A percentile compares a stretch with the other conserved stretches of the same genome.
phyloP scores from a whole-genome alignment of 495 filamentous ascomycete species.

The Hypoxylon rickii region DNA sequence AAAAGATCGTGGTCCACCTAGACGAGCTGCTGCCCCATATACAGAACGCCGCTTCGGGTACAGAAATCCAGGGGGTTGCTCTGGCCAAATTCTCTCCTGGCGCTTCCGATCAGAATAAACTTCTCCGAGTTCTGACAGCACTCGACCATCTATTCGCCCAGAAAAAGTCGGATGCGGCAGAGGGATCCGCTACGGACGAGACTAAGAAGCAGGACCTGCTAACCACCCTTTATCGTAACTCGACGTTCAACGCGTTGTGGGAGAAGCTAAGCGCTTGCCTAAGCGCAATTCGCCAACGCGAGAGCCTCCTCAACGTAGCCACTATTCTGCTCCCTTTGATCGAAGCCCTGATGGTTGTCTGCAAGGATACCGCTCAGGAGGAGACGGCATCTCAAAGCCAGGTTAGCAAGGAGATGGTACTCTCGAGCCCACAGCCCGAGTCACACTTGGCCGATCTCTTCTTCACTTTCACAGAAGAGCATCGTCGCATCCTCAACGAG shows the following conservation, averaged over 20 bases:
- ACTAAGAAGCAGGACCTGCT: constrained; percentile 78
- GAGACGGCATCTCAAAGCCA: constrained; percentile 58
- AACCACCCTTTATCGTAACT: constrained; percentile 83
- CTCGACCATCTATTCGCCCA: constrained; percentile 89
- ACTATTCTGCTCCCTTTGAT: constrained; percentile 93
- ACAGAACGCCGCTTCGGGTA: constrained; percentile 80
- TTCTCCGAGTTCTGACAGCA: constrained; percentile 90
- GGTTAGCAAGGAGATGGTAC: constrained; percentile 67
- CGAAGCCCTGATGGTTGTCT: constrained; percentile 97
- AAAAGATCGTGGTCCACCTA: constrained; percentile 81
- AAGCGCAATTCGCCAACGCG: constrained; percentile 81
- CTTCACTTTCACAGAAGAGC: constrained; percentile 98
- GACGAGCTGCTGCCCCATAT: constrained; percentile 88
- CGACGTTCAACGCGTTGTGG: constrained; percentile 89
- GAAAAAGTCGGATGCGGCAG: constrained; percentile 60
- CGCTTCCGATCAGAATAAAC: constrained; percentile 92
- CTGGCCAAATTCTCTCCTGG: constrained; percentile 94
- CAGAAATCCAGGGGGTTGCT: constrained; percentile 92
- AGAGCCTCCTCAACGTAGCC: constrained; percentile 94
- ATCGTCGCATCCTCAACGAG: constrained; percentile 97
- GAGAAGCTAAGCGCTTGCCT: constrained; percentile 91
- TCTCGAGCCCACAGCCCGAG: constrained; percentile 79
- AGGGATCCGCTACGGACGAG: constrained; percentile 59
- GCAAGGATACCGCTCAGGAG: constrained; percentile 90
- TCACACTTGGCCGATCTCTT: constrained; percentile 86